Evolutionary conservation across 352 stramenopile genomes (phyloP).

Genomic region (Phytophthora quininea): DNA sequence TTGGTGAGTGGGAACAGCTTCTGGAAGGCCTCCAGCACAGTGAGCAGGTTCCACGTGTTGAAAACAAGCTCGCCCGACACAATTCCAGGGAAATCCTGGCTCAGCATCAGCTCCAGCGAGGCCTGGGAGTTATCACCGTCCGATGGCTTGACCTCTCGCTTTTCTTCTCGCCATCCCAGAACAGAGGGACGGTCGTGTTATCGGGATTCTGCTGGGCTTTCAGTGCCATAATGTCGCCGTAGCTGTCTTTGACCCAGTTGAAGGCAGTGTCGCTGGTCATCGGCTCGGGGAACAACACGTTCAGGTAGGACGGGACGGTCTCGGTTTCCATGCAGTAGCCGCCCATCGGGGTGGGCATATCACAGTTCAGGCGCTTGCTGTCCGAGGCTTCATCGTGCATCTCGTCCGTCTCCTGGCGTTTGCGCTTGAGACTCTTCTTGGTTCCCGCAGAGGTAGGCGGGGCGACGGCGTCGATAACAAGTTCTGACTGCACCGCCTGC

Average conservation of each 20-base stretch:
- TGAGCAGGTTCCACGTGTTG: constrained; percentile 48
- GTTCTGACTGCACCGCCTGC: constrained; percentile 44
- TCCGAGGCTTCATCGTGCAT: not conserved
- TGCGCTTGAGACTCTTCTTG: constrained; percentile 42
- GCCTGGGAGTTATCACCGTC: constrained; percentile 9
- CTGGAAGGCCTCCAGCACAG: constrained; percentile 30
- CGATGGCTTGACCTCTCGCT: constrained; percentile 21
- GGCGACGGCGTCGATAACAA: constrained; percentile 25
- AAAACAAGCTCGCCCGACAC: constrained; percentile 48
- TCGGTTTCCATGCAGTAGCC: constrained; percentile 51
- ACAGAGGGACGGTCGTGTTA: constrained; percentile 12
- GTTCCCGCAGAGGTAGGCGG: constrained; percentile 6
- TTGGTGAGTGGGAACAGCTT: constrained; percentile 47
- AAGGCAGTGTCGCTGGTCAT: constrained; percentile 45
- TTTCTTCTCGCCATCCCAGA: constrained; percentile 45
- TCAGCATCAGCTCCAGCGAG: constrained; percentile 42
- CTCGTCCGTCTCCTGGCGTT: constrained; percentile 26
- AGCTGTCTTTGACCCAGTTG: constrained; percentile 59
- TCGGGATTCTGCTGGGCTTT: constrained; percentile 33
- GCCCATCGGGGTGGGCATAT: constrained; percentile 24
- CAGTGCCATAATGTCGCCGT: constrained; percentile 46
- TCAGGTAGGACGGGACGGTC: constrained; percentile 42
- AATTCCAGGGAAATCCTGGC: constrained; percentile 34
- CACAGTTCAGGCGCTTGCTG: constrained; percentile 17
- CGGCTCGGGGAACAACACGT: constrained; percentile 40